Conservation (phyloP, 805 yeast species). For the Candida hungchunana region DNA sequence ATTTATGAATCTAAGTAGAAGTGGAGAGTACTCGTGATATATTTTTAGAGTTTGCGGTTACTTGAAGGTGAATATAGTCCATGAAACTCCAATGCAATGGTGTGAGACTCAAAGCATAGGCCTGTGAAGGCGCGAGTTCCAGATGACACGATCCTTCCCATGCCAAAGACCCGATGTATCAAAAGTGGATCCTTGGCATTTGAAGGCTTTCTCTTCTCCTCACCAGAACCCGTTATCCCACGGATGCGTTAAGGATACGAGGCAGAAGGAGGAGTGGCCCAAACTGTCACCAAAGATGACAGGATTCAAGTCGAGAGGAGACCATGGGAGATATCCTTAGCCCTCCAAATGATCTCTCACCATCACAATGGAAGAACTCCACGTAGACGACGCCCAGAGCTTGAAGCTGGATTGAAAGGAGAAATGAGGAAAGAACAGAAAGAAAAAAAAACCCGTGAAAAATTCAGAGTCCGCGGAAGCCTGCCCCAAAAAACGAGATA, state of each 20-base stretch:
- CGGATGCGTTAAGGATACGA: constrained; percentile 41
- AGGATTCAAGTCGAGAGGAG: no score
- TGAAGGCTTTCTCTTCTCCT: constrained; percentile 58
- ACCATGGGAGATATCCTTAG: constrained; percentile 6
- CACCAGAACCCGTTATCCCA: constrained; percentile 56
- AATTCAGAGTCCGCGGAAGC: no score
- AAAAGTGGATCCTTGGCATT: constrained; percentile 10
- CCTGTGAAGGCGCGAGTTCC: constrained; percentile 6
- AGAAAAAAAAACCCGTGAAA: no score
- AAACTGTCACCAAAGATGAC: no score
- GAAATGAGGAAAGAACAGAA: no score
- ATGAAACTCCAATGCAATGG: constrained; percentile 2
- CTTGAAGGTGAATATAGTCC: constrained; percentile 6
- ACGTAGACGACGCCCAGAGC: no score
- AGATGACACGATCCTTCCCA: constrained; percentile 44
- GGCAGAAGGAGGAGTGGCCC: constrained; percentile 59
- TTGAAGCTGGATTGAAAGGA: no score
- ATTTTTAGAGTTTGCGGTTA: background rate
- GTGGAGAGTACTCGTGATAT: background rate
- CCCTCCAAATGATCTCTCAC: constrained; percentile 2
- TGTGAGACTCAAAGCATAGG: constrained; percentile 1
- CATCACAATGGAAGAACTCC: no score
- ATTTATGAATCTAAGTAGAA: no score
- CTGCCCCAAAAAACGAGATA: no score
- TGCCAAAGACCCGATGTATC: constrained; percentile 19